Percentiles rank a stretch among this genome's conserved stretches.
Evolutionary conservation across 495 filamentous ascomycete genomes (phyloP).

Genomic region (Cetradonia linearis): DNA sequence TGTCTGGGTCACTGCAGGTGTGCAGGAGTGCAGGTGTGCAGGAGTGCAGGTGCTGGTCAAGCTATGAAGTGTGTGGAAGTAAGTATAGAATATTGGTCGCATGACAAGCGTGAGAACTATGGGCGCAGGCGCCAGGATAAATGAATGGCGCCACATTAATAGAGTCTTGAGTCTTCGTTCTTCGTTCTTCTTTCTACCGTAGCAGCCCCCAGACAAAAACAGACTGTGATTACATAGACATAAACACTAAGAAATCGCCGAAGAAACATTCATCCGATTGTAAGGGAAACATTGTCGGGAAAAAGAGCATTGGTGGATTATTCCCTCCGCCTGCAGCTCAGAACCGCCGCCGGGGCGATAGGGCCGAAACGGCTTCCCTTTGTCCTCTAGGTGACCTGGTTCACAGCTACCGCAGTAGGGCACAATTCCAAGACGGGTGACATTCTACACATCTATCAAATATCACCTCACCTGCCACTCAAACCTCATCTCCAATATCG

Average conservation of each 20-base stretch:
- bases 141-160: not conserved
- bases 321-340: conserved; percentile 6
- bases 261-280: not conserved
- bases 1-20: too few relatives aligned
- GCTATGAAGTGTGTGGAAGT: not conserved
- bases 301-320: not conserved
- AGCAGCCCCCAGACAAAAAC: too few relatives aligned
- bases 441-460: not conserved
- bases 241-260: not conserved
- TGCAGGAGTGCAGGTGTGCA: too few relatives aligned
- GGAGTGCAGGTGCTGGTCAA: too few relatives aligned
- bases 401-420: not conserved
- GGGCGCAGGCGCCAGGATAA: too few relatives aligned
- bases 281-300: not conserved
- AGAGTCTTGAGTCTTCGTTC: too few relatives aligned
- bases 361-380: conserved; percentile 4
- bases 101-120: too few relatives aligned
- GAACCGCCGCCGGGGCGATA: not conserved
- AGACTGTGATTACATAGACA: too few relatives aligned
- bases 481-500: conserved; percentile 2
- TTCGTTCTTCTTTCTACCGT: too few relatives aligned
- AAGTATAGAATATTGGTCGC: not conserved
- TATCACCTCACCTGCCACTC: not conserved
- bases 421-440: not conserved
- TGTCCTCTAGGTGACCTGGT: conserved; percentile 5